Conservation (phyloP, 208 protist species). For the Trypanosomatidae sp. region DNA sequence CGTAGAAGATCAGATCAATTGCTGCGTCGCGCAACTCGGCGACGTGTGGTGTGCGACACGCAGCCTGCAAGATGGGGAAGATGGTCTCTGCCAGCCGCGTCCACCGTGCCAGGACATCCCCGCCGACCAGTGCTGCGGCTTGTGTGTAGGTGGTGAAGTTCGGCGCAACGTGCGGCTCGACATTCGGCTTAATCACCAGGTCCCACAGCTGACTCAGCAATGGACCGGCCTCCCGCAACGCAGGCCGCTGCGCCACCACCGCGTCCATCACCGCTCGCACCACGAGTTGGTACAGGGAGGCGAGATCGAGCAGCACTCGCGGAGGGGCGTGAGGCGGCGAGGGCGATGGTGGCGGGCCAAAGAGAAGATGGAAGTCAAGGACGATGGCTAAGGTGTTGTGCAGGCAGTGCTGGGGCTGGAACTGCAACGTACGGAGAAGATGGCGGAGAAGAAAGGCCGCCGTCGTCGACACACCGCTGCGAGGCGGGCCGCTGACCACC, state of each 20-base stretch:
- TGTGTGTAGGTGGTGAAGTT: constrained; percentile 34
- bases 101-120: constrained; percentile 47
- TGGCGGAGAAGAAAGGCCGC: constrained; percentile 35
- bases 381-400: constrained; percentile 46
- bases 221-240: constrained; percentile 33
- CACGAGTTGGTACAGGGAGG: constrained; percentile 51
- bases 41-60: constrained; percentile 26
- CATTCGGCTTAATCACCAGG: constrained; percentile 31
- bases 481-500: too few relatives aligned
- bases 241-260: constrained; percentile 53
- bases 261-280: constrained; percentile 57
- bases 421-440: constrained; percentile 26
- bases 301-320: constrained; percentile 30
- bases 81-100: constrained; percentile 33
- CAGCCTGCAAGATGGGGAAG: constrained; percentile 47
- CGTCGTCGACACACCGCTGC: constrained; percentile 65
- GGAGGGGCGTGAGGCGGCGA: too few relatives aligned
- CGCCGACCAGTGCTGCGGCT: constrained; percentile 40
- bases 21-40: constrained; percentile 43
- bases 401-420: constrained; percentile 27
- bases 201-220: constrained; percentile 70
- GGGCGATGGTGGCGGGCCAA: constrained; percentile 9
- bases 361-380: constrained; percentile 57
- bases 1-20: constrained; percentile 56
- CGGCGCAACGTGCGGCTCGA: constrained; percentile 9